These are phyloP conservation scores for Neonectria sp. DNA, from an alignment of 2,329 filamentous ascomycete species.

Conservation along the genomic window DNA sequence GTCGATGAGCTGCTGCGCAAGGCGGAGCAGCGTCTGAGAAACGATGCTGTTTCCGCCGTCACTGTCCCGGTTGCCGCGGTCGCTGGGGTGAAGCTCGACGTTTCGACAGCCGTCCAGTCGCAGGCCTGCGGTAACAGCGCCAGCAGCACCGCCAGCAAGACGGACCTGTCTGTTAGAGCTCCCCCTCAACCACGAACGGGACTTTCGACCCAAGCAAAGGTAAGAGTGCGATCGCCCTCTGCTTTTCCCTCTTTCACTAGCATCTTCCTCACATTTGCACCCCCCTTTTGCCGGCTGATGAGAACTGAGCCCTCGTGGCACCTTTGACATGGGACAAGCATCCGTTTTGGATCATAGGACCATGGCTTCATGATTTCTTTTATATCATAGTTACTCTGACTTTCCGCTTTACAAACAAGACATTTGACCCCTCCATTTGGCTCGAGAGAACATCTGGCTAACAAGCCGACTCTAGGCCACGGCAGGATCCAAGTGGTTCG, in stretches of 20 bases:
- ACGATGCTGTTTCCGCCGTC: slow-evolving; percentile 38
- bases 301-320: slow-evolving; percentile 55
- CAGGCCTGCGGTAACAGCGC: slow-evolving; percentile 29
- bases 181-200: slow-evolving; percentile 41
- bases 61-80: slow-evolving; percentile 34
- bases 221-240: slow-evolving; percentile 36
- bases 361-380: slow-evolving; percentile 72
- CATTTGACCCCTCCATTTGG: neutral
- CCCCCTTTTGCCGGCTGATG: slow-evolving; percentile 53
- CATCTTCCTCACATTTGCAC: slow-evolving; percentile 2
- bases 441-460: slow-evolving; percentile 17
- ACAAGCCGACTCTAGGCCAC: slow-evolving; percentile 59
- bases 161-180: slow-evolving; percentile 46
- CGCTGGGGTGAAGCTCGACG: slow-evolving; percentile 32
- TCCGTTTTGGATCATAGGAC: slow-evolving; percentile 64
- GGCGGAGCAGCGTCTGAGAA: slow-evolving; percentile 52
- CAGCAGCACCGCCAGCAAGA: slow-evolving; percentile 31
- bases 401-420: slow-evolving; percentile 35
- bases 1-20: slow-evolving; percentile 52
- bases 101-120: slow-evolving; percentile 30
- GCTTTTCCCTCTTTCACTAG: too few relatives aligned
- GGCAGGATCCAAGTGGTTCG: slow-evolving; percentile 88
- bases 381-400: slow-evolving; percentile 84
- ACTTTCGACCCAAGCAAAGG: slow-evolving; percentile 47
- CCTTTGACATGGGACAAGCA: slow-evolving; percentile 56